Evolutionary conservation across 768 basidiomycete species (phyloP), one percentile per base, ranked within the genome.

Genomic region (Phylloporus rhodoxanthus): DNA sequence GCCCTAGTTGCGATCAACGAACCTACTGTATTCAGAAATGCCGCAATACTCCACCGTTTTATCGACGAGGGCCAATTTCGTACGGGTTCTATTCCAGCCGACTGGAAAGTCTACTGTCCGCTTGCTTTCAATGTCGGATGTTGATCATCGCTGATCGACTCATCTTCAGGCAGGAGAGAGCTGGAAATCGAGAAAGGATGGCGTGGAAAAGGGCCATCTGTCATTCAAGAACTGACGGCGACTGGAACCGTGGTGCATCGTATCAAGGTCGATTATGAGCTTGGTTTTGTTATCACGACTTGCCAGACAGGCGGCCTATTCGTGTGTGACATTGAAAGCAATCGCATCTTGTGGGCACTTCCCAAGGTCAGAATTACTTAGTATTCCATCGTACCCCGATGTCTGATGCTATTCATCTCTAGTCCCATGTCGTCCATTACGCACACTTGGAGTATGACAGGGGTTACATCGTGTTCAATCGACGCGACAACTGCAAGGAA

Each of bases 401-500:
- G 4, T 29, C 48, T 65, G 17, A 40, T 21, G 8, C 15, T 7
- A 48, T 45, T 19, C 9, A 30, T 28, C 29, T 37, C 17, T 20
- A 61, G 57, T 48, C 19, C 43, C 50, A 57, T 45, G 47, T 30
- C 46, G 48, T 50, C 28, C 43, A 72, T 30, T 30, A 30, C 41
- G 86, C 87, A 0, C 87, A 90, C 58, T 77, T 79, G 55, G 89
- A 91, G 64, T 91, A 88, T 54, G 80, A 72, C 13, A 68, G 75
- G 25, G 88, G 89, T 8, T 88, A 78, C 58, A 68, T 89, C 41
- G 68, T 90, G 41, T 86, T 88, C 61, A 84, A 89, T 57, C 77
- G 83, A 26, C 39, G 62, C 19, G 75, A 72, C 25, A 73, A 75
- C 8, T 59, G 68, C 53, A 84, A 84, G 54, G 89, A 91, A 61